Conservation (phyloP, 305 asterid species). For the Vinca major region DNA sequence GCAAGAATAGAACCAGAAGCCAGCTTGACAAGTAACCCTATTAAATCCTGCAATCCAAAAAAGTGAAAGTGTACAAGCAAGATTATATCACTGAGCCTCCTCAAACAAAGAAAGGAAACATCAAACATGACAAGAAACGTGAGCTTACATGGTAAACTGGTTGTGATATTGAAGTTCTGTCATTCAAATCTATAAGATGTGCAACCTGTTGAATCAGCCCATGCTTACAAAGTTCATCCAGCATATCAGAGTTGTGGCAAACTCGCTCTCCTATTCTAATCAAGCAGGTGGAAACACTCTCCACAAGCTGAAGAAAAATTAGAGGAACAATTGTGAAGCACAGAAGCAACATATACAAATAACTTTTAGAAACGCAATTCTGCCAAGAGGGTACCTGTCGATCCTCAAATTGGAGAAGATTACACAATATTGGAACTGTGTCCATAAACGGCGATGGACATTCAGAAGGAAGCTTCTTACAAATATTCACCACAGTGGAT, state of each 20-base stretch:
- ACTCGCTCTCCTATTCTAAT: conserved; percentile 68
- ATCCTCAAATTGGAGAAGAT: conserved; percentile 90
- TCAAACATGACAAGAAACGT: conserved; percentile 8
- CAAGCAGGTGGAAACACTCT: conserved; percentile 82
- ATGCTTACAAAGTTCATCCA: conserved; percentile 76
- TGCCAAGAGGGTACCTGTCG: conserved; percentile 46
- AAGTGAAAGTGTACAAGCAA: conserved; percentile 12
- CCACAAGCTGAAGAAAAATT: conserved; percentile 58
- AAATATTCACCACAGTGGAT: conserved; percentile 75
- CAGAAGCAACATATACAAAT: background rate
- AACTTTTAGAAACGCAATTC: background rate
- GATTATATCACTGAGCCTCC: conserved; percentile 4
- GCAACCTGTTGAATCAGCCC: conserved; percentile 69
- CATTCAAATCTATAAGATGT: conserved; percentile 61
- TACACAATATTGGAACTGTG: conserved; percentile 87
- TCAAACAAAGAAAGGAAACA: conserved; percentile 6
- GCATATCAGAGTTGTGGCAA: conserved; percentile 47
- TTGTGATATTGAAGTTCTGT: conserved; percentile 63
- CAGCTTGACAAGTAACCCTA: conserved; percentile 74
- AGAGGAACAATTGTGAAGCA: background rate
- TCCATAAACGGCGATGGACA: conserved; percentile 67
- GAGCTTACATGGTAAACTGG: conserved; percentile 60
- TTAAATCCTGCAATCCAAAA: conserved; percentile 59
- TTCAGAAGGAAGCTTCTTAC: conserved; percentile 74
- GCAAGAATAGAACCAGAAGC: conserved; percentile 74